Base-by-base conservation (phyloP, 805 yeast genomes). In the Nakazawaea populi region DNA sequence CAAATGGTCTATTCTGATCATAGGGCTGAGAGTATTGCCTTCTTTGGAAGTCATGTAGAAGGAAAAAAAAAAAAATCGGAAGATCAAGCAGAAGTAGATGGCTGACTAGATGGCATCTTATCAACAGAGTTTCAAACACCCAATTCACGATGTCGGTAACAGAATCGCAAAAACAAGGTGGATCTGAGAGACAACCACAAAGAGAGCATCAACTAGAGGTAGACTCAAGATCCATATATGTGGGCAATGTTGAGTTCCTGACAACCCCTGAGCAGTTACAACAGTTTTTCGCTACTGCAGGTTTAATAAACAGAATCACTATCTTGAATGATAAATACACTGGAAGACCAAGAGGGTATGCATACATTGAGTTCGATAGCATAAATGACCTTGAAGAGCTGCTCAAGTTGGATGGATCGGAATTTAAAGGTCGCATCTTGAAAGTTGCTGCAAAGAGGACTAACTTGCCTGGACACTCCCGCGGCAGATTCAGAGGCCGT, bases 311-410 rank as follows among this genome's bases (percentile, higher is more conserved):
- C 61, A 76, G 96, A 58, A 89, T 89, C 35, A 88, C 94, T 3
- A 88, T 89, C 44, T 68, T 85, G 64, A 72, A 79, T 51, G 87
- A 89, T 68, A 85, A 83, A 65, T 67, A 70, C 58, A 82, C 94
- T 0, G 95, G 96, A 6, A 84, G 79, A 55, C 94, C 96, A 42
- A 85, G 85, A 66, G 96, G 96, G 1, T 88, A 76, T 68, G 96
- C 96, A 1, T 89, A 88, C 65, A 76, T 89, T 55, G 96, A 89
- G 64, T 89, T 88, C 61, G 77, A 82, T n/a, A 86, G 79, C 60
- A 76, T 80, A 10, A 73, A 75, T n/a, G 73, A 76, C 10, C 90
- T 87, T 6, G 71, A 77, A 18, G 73, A 76, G 54, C 95, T 96
- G 1, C 72, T 88, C 41, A 70, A 74, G 12, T 70, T 85, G 54